phyloP scores from a whole-genome alignment of 2,329 filamentous ascomycete species.

The Beauveria sp. region DNA sequence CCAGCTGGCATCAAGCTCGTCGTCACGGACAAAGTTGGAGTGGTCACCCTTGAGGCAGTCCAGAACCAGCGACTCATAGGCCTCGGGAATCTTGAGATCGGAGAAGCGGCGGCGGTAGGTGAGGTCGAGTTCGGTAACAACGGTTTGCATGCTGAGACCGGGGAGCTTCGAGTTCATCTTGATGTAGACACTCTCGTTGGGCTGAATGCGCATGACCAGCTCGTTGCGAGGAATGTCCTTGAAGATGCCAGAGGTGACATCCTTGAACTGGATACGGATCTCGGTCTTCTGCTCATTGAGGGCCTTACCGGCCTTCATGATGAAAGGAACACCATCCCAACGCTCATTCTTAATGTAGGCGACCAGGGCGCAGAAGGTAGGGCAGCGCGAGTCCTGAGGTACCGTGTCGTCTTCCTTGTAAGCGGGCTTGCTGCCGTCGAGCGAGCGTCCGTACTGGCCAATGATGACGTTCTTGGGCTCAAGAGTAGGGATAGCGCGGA shows the following conservation, averaged over 20 bases:
- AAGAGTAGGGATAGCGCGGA: constrained; percentile 86
- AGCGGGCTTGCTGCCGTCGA: constrained; percentile 91
- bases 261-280: constrained; percentile 98
- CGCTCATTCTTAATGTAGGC: constrained; percentile 99
- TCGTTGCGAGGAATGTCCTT: constrained; percentile 99
- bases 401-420: constrained; percentile 99
- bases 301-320: constrained; percentile 97
- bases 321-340: constrained; percentile 98
- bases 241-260: constrained; percentile 98
- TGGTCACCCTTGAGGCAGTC: constrained; percentile 98
- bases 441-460: constrained; percentile 92
- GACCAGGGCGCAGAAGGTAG: constrained; percentile 94
- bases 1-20: constrained; percentile 96
- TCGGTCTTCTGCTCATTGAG: constrained; percentile 99
- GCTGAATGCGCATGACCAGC: constrained; percentile 97
- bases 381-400: constrained; percentile 92
- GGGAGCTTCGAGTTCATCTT: constrained; percentile 99
- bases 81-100: constrained; percentile 98
- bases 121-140: constrained; percentile 94
- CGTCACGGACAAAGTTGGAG: constrained; percentile 97
- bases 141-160: constrained; percentile 97
- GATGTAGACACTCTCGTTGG: constrained; percentile 98
- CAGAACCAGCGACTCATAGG: constrained; percentile 94
- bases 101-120: constrained; percentile 98
- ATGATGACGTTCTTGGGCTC: constrained; percentile 99